Evolutionary conservation across 2,329 filamentous ascomycete species (phyloP).

Genomic region (Trichoderma oligosporum): DNA sequence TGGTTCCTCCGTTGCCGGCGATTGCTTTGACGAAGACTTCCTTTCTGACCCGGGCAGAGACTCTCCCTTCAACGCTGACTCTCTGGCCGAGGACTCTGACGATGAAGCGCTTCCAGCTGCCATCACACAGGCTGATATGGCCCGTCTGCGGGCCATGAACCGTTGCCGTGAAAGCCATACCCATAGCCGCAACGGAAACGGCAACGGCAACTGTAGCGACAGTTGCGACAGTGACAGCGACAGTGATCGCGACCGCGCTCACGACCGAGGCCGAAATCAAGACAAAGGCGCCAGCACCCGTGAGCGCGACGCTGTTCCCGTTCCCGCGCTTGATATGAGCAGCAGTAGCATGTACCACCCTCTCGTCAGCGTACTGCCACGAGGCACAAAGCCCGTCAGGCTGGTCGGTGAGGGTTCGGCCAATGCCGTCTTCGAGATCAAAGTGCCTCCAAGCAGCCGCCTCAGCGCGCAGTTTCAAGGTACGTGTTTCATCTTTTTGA

Average conservation of each 20-base stretch:
- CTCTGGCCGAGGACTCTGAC: conserved; percentile 17
- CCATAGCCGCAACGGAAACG: neutral
- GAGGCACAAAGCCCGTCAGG: conserved; percentile 33
- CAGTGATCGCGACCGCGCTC: neutral
- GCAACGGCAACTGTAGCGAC: neutral
- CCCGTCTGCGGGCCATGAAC: conserved; percentile 24
- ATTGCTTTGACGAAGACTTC: conserved; percentile 20
- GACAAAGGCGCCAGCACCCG: neutral
- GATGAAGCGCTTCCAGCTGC: conserved; percentile 22
- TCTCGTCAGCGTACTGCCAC: conserved; percentile 33
- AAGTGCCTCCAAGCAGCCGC: conserved; percentile 32
- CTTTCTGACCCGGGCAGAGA: conserved; percentile 19
- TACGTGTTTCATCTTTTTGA: conserved; percentile 23
- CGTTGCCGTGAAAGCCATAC: neutral
- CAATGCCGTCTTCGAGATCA: conserved; percentile 68
- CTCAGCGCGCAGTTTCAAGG: conserved; percentile 27
- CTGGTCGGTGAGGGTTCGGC: conserved; percentile 68
- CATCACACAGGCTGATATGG: conserved; percentile 26
- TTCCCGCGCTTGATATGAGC: conserved; percentile 1
- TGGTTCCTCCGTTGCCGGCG: conserved; percentile 22
- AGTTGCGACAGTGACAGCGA: neutral
- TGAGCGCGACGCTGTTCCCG: neutral
- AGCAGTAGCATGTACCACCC: conserved; percentile 1
- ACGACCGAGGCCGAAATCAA: neutral
- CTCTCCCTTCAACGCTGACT: conserved; percentile 19